Conservation (phyloP, 371 early-diverging fungal genomes). For the Haplosporangium sp. region DNA sequence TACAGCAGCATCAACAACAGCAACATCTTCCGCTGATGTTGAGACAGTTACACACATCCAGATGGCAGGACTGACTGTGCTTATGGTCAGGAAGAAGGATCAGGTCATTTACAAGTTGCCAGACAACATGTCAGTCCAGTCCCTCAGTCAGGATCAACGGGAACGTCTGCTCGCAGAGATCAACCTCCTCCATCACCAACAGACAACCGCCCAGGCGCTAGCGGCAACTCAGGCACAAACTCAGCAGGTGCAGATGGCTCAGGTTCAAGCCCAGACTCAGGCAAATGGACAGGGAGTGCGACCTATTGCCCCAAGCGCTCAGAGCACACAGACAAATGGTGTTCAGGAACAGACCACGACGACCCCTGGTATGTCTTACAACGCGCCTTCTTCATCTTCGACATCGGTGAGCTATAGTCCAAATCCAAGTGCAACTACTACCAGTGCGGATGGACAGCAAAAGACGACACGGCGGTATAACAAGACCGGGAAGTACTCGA, state of each 20-base stretch:
- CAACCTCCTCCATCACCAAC: constrained; percentile 61
- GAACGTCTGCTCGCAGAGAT: constrained; percentile 63
- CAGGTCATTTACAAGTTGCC: constrained; percentile 73
- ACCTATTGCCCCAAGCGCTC: constrained; percentile 14
- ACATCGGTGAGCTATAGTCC: constrained; percentile 9
- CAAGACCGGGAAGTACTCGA: constrained; percentile 75
- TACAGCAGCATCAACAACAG: background rate
- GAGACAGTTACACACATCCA: constrained; percentile 66
- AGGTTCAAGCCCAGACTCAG: constrained; percentile 14
- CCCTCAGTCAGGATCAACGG: constrained; percentile 63
- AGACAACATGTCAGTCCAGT: constrained; percentile 67
- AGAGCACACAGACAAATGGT: background rate
- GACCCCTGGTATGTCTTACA: background rate
- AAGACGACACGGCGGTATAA: constrained; percentile 71
- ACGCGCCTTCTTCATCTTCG: constrained; percentile 13
- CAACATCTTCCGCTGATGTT: constrained; percentile 10
- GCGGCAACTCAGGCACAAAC: constrained; percentile 60
- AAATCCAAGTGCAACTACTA: constrained; percentile 18
- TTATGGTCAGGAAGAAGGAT: constrained; percentile 69
- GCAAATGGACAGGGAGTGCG: constrained; percentile 11
- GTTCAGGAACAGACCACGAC: no score
- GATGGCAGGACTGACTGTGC: constrained; percentile 68
- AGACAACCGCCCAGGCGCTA: constrained; percentile 55
- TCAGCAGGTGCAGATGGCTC: constrained; percentile 24
- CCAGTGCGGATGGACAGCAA: constrained; percentile 39